phyloP scores from a whole-genome alignment of 306 rosid genomes.

The Cucumis sativus region Cucumber_9930_V3 NC_026657.2:36670001-36670500 shows the following conservation, averaged over 20 bases:
- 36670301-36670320: conserved; percentile 49
- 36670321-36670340: conserved; percentile 26
- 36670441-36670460: conserved; percentile 47
- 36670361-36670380: conserved; percentile 61
- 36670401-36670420: conserved; percentile 63
- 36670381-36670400: conserved; percentile 42
- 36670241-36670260: conserved; percentile 54
- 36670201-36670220: conserved; percentile 34
- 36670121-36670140: conserved; percentile 38
- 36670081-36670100: conserved; percentile 43
- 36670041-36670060: conserved; percentile 49
- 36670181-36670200: conserved; percentile 50
- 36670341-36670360: conserved; percentile 41
- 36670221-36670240: conserved; percentile 30
- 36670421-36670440: conserved; percentile 44
- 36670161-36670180: conserved; percentile 47
- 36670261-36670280: conserved; percentile 52
- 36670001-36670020: conserved; percentile 54
- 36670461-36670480: conserved; percentile 62
- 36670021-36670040: conserved; percentile 41
- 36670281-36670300: conserved; percentile 37
- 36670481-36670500: conserved; percentile 40
- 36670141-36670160: conserved; percentile 63
- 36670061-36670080: conserved; percentile 37
- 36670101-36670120: conserved; percentile 36